These are phyloP conservation scores for Cercospora sp. DNA, from an alignment of 2,329 filamentous ascomycete species.

Conservation along the genomic window DNA sequence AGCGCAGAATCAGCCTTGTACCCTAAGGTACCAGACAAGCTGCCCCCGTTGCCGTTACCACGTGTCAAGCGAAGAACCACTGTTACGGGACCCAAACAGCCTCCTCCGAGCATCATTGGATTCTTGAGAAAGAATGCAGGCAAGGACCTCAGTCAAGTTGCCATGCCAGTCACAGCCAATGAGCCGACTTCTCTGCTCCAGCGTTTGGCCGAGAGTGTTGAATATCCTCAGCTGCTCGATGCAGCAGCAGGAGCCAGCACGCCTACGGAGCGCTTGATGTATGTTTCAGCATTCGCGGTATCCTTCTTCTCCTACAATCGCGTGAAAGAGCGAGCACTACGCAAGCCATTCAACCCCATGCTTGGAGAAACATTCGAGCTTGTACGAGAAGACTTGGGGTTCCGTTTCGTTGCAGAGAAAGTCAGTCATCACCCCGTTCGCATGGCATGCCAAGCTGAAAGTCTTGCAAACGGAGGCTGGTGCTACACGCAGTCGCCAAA, in stretches of 20 bases:
- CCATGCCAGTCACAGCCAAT: slow-evolving; percentile 96
- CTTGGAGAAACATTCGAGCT: slow-evolving; percentile 95
- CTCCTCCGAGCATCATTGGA: slow-evolving; percentile 86
- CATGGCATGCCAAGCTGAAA: slow-evolving; percentile 88
- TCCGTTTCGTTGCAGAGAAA: slow-evolving; percentile 92
- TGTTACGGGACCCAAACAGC: slow-evolving; percentile 71
- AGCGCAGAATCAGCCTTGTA: slow-evolving; percentile 55
- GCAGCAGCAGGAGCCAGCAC: slow-evolving; percentile 57
- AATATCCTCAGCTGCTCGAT: slow-evolving; percentile 85
- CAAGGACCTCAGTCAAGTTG: slow-evolving; percentile 94
- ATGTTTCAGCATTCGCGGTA: slow-evolving; percentile 86
- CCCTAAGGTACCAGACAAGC: slow-evolving; percentile 71
- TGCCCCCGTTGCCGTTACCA: slow-evolving; percentile 74
- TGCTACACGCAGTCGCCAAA: slow-evolving; percentile 82
- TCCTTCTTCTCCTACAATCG: slow-evolving; percentile 80
- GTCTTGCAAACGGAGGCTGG: slow-evolving; percentile 64
- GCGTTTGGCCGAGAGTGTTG: slow-evolving; percentile 82
- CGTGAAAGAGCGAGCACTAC: slow-evolving; percentile 84
- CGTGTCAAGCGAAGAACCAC: slow-evolving; percentile 66
- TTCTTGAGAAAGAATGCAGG: slow-evolving; percentile 97
- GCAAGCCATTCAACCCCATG: slow-evolving; percentile 97
- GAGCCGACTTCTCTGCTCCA: slow-evolving; percentile 88
- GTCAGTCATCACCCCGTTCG: slow-evolving; percentile 89
- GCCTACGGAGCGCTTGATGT: slow-evolving; percentile 71
- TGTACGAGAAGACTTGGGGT: slow-evolving; percentile 80